A percentile compares a stretch with the other conserved stretches of the same genome.
Conservation (phyloP, 176 grass and related monocot genomes). For the Carex littledalei region DNA sequence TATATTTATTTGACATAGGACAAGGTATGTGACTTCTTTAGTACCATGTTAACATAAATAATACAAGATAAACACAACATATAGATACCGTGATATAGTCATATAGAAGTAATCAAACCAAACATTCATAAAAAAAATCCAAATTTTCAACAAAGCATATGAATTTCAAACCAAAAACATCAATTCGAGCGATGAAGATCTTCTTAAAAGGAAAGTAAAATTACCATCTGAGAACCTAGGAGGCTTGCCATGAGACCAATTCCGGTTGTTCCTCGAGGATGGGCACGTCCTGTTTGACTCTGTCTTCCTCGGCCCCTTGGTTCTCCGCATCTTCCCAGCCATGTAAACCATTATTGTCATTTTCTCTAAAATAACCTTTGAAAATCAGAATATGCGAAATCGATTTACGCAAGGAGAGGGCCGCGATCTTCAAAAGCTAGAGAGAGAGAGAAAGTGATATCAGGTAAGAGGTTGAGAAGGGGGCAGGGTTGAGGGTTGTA, state of each 20-base stretch:
- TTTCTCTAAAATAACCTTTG: not conserved
- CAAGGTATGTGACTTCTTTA: not conserved
- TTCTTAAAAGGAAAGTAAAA: not conserved
- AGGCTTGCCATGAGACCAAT: not conserved
- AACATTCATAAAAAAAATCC: not conserved
- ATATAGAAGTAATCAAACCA: not conserved
- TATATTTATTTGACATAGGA: not conserved
- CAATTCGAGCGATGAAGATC: not conserved
- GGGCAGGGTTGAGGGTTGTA: not conserved
- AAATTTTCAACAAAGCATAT: not conserved
- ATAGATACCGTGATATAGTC: not conserved
- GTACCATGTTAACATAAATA: not conserved
- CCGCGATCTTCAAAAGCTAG: too few relatives aligned
- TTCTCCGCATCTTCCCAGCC: not conserved
- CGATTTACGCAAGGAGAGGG: too few relatives aligned
- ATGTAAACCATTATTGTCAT: not conserved
- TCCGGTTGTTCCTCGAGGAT: not conserved
- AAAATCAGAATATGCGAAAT: not conserved
- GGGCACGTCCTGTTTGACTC: not conserved
- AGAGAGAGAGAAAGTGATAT: not conserved
- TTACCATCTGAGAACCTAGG: slow-evolving; percentile 2
- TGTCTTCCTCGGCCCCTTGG: slow-evolving; percentile 9
- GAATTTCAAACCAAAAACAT: not conserved
- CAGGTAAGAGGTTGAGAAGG: not conserved
- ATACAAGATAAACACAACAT: not conserved